phyloP scores from a whole-genome alignment of 148 eudicot genomes.

The Chenopodium album region DNA sequence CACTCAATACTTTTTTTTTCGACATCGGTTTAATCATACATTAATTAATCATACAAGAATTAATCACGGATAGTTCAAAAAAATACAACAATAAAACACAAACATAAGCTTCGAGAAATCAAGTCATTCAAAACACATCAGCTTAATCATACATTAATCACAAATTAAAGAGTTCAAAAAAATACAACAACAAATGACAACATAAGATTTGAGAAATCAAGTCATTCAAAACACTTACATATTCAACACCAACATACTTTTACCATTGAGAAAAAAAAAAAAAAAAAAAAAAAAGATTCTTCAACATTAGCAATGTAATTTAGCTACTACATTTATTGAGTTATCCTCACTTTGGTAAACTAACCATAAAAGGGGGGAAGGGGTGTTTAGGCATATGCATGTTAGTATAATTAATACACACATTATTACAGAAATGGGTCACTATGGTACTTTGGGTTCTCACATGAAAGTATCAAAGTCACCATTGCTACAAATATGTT shows the following conservation, averaged over 20 bases:
- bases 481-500: background rate
- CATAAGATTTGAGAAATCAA: no score
- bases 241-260: conserved; percentile 10
- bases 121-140: no score
- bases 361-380: conserved; percentile 1
- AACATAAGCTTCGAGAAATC: no score
- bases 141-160: no score
- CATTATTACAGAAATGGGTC: background rate
- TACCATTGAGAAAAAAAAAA: no score
- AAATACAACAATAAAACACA: no score
- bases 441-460: background rate
- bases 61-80: no score
- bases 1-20: no score
- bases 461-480: background rate
- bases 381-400: conserved; percentile 15
- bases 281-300: background rate
- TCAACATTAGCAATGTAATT: conserved; percentile 1
- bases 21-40: no score
- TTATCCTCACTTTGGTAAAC: conserved; percentile 28
- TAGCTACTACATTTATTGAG: background rate
- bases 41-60: no score
- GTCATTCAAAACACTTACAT: background rate
- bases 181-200: no score
- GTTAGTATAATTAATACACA: background rate
- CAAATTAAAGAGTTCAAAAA: no score